Evolutionary conservation across 225 moss, liverwort and hornwort genomes (phyloP).

Genomic region (Physcomitrellopsis africana): DNA sequence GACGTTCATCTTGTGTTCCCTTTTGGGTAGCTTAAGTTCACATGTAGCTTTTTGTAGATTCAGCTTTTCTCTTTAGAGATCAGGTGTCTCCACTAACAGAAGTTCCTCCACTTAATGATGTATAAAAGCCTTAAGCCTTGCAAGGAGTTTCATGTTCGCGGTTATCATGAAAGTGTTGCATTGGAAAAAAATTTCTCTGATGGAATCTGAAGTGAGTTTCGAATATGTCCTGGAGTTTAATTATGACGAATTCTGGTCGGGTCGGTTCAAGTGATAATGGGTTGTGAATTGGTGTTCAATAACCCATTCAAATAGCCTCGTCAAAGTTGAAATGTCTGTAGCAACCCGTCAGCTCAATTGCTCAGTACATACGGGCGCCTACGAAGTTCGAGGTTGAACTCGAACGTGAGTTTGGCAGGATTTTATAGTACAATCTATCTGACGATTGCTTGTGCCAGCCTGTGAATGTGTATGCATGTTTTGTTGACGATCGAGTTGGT

Average conservation of each 20-base stretch:
- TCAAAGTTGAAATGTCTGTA: constrained; percentile 7
- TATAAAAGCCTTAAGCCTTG: not conserved
- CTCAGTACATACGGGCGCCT: constrained; percentile 8
- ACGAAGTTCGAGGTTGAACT: constrained; percentile 11
- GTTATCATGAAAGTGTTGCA: not conserved
- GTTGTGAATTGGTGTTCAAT: constrained; percentile 17
- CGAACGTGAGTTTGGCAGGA: constrained; percentile 9
- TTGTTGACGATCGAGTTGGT: constrained; percentile 17
- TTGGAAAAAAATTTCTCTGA: not conserved
- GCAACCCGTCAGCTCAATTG: constrained; percentile 13
- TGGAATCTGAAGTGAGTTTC: not conserved
- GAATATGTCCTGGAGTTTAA: not conserved
- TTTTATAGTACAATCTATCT: not conserved
- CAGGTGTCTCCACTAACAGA: not conserved
- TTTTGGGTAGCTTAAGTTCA: too few species aligned
- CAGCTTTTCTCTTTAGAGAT: constrained; percentile 8
- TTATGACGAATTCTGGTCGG: not conserved
- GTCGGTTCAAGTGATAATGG: not conserved
- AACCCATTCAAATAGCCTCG: constrained; percentile 5
- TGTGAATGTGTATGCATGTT: constrained; percentile 16
- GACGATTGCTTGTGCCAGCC: constrained; percentile 1
- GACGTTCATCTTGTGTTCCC: too few species aligned
- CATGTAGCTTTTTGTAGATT: not conserved
- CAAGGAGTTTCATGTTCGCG: not conserved
- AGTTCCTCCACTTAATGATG: not conserved